phyloP scores from a whole-genome alignment of 2,329 filamentous ascomycete genomes.

The Ceratocystis lukuohia region DNA sequence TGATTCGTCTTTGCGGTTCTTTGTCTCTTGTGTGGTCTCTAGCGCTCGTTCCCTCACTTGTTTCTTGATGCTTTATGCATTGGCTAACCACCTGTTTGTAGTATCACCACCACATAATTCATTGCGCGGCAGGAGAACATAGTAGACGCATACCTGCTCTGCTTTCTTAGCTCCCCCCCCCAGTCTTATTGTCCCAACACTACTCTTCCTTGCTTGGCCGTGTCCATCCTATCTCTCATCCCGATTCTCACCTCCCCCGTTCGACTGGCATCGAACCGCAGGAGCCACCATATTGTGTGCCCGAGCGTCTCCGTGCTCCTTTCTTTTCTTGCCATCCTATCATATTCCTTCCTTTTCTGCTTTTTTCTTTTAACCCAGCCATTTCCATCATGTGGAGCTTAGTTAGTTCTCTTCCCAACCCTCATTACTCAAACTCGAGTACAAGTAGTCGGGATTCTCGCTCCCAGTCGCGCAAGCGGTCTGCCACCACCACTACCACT shows the following conservation, averaged over 20 bases:
- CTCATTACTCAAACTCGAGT: slow-evolving; percentile 14
- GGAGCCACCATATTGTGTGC: slow-evolving; percentile 4
- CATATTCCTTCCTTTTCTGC: neutral
- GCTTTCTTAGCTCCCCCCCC: neutral
- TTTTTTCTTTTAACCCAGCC: slow-evolving; percentile 7
- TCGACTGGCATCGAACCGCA: slow-evolving; percentile 8
- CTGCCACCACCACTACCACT: slow-evolving; percentile 10
- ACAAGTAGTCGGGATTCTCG: slow-evolving; percentile 15
- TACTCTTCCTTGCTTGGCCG: neutral
- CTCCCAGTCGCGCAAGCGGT: slow-evolving; percentile 16
- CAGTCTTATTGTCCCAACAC: neutral
- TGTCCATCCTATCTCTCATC: neutral
- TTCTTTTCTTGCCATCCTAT: neutral
- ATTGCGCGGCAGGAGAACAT: too few relatives aligned
- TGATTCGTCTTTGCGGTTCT: neutral
- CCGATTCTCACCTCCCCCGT: slow-evolving; percentile 12
- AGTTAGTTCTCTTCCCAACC: slow-evolving; percentile 16
- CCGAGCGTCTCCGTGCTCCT: slow-evolving; percentile 7
- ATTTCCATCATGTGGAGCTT: slow-evolving; percentile 18
- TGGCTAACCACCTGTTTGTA: neutral
- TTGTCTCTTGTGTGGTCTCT: neutral
- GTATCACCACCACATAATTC: neutral
- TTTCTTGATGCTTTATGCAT: neutral
- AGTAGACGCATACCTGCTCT: neutral
- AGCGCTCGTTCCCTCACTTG: neutral